Percentiles rank a stretch among this genome's conserved stretches.
phyloP scores from a whole-genome alignment of 1,139 yeast species.

The Saccharomyces hybrid region DNA sequence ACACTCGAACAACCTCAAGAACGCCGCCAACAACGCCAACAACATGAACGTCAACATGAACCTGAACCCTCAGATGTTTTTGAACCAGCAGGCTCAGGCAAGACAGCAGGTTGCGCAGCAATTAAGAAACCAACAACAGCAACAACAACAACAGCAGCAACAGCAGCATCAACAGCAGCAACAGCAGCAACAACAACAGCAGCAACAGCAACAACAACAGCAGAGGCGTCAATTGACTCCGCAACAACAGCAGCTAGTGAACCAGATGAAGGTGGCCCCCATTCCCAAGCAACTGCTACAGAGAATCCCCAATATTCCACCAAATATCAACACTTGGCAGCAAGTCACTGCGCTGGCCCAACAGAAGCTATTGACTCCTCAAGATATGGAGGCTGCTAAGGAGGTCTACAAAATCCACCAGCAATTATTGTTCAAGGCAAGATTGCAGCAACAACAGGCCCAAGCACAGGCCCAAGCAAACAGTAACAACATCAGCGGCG shows the following conservation, averaged over 20 bases:
- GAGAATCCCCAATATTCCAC: constrained; percentile 72
- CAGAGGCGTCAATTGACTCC: constrained; percentile 26
- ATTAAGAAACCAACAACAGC: constrained; percentile 18
- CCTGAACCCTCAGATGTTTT: constrained; percentile 35
- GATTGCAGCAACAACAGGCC: constrained; percentile 22
- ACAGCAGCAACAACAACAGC: constrained; percentile 23
- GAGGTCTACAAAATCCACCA: constrained; percentile 36
- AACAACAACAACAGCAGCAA: constrained; percentile 17
- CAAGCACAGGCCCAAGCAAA: constrained; percentile 5
- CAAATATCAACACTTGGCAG: constrained; percentile 77
- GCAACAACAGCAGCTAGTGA: constrained; percentile 31
- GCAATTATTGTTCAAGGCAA: constrained; percentile 29
- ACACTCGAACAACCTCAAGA: constrained; percentile 9
- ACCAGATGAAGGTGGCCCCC: constrained; percentile 48
- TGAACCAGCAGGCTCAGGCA: constrained; percentile 47
- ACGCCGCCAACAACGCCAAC: constrained; percentile 11
- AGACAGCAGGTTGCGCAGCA: constrained; percentile 40
- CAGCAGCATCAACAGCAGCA: constrained; percentile 23
- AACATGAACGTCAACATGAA: constrained; percentile 16
- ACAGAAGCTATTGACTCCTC: constrained; percentile 37
- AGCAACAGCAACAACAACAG: constrained; percentile 14
- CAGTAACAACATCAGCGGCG: constrained; percentile 17
- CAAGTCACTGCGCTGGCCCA: constrained; percentile 67
- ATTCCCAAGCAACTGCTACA: constrained; percentile 69
- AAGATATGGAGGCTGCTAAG: constrained; percentile 34